These are phyloP conservation scores for Penicillium samsonianum DNA, from an alignment of 495 filamentous ascomycete genomes.

Conservation along the genomic window DNA sequence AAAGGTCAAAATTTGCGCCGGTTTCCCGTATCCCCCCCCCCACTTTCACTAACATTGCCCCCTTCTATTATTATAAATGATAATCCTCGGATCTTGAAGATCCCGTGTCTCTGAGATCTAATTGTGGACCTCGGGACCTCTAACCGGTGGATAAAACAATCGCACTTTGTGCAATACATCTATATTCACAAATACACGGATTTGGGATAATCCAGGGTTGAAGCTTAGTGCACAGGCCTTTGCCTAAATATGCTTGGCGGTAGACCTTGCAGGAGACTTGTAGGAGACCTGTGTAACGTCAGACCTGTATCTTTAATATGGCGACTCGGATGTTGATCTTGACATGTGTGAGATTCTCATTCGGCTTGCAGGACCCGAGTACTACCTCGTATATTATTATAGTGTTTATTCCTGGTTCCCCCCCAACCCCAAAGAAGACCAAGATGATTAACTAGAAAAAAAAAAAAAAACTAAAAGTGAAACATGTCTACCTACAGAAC, in stretches of 20 bases:
- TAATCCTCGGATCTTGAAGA: neutral
- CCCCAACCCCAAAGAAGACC: too few species aligned
- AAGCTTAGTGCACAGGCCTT: neutral
- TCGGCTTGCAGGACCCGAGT: neutral
- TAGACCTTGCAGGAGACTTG: conserved; percentile 3
- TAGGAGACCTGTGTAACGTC: neutral
- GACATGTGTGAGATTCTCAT: conserved; percentile 8
- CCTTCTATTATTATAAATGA: neutral
- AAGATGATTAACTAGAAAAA: too few species aligned
- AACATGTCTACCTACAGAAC: neutral
- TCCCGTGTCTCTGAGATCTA: conserved; percentile 5
- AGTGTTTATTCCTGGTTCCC: neutral
- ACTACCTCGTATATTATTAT: neutral
- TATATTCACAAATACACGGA: too few species aligned
- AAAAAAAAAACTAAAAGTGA: neutral
- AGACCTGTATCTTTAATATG: neutral
- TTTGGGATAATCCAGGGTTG: neutral
- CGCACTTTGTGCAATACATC: neutral
- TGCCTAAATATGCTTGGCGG: conserved; percentile 6
- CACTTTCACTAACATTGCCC: neutral
- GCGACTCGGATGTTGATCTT: neutral
- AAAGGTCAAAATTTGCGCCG: neutral
- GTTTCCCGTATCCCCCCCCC: neutral
- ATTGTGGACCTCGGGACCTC: too few species aligned
- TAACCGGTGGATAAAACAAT: neutral